Evolutionary conservation across 768 basidiomycete genomes (phyloP).

Genomic region (Boletus vermiculosoides): DNA sequence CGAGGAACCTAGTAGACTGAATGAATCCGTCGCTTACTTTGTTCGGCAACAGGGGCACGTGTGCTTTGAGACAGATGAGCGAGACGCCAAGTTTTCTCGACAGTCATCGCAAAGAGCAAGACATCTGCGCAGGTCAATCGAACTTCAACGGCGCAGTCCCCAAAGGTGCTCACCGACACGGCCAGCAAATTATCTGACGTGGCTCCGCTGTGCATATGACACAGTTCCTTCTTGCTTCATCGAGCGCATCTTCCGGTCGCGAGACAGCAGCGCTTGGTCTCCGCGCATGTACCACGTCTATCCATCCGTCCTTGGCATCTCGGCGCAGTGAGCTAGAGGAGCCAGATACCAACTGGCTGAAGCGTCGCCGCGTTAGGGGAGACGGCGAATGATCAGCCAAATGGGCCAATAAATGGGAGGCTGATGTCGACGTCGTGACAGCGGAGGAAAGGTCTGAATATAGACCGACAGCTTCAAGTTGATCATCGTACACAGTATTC

Average conservation of each 20-base stretch:
- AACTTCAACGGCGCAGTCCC: neutral
- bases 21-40: slow-evolving; percentile 33
- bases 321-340: slow-evolving; percentile 5
- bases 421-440: slow-evolving; percentile 32
- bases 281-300: slow-evolving; percentile 30
- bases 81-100: slow-evolving; percentile 50
- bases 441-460: slow-evolving; percentile 54
- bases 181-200: slow-evolving; percentile 79
- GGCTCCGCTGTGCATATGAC: slow-evolving; percentile 71
- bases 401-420: slow-evolving; percentile 55
- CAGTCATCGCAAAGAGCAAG: slow-evolving; percentile 55
- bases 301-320: slow-evolving; percentile 27
- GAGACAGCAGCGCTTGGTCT: slow-evolving; percentile 12
- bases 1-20: neutral
- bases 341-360: slow-evolving; percentile 36
- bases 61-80: slow-evolving; percentile 47
- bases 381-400: slow-evolving; percentile 42
- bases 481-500: slow-evolving; percentile 30
- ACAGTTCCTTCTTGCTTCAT: slow-evolving; percentile 44
- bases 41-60: slow-evolving; percentile 52
- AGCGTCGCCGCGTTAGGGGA: slow-evolving; percentile 50
- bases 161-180: slow-evolving; percentile 60
- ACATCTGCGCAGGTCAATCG: slow-evolving; percentile 35
- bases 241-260: slow-evolving; percentile 26
- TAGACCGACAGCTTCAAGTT: slow-evolving; percentile 45